Evolutionary conservation across 768 basidiomycete species (phyloP).

Genomic region (Ephemerocybe angulata): DNA sequence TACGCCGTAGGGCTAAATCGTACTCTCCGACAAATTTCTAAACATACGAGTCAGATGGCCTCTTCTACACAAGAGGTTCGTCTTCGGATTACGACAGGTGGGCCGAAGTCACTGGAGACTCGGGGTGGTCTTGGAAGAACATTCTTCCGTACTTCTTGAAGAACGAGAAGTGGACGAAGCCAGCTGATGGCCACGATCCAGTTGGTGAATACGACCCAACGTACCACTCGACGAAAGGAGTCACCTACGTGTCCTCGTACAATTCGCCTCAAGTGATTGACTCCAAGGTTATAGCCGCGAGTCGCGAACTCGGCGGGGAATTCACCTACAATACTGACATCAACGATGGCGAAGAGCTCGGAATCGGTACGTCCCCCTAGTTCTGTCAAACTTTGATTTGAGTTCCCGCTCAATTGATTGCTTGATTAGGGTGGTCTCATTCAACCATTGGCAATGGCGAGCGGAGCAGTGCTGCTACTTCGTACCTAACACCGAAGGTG

Average conservation of each 20-base stretch:
- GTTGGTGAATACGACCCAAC: constrained; percentile 30
- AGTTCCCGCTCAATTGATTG: background rate
- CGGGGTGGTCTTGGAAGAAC: constrained; percentile 37
- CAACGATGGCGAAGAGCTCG: constrained; percentile 39
- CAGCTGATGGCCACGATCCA: constrained; percentile 29
- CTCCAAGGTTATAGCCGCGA: constrained; percentile 29
- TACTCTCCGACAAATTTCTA: background rate
- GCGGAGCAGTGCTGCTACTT: constrained; percentile 25
- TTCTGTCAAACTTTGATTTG: background rate
- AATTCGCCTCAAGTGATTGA: constrained; percentile 27
- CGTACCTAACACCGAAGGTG: constrained; percentile 27
- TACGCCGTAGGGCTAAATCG: constrained; percentile 1
- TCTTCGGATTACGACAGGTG: constrained; percentile 50
- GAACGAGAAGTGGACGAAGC: constrained; percentile 25
- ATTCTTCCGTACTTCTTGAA: constrained; percentile 23
- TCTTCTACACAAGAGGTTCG: constrained; percentile 28
- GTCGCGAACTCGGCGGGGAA: constrained; percentile 29
- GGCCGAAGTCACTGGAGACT: constrained; percentile 40
- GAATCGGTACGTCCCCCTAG: constrained; percentile 29
- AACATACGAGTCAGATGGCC: constrained; percentile 12
- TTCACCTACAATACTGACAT: constrained; percentile 40
- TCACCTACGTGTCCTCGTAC: constrained; percentile 23
- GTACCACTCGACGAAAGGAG: constrained; percentile 26
- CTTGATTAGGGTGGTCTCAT: constrained; percentile 8
- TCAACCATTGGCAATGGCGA: constrained; percentile 5